phyloP scores from a whole-genome alignment of 1,284 basidiomycete species.

The Rhizopogon parksii region DNA sequence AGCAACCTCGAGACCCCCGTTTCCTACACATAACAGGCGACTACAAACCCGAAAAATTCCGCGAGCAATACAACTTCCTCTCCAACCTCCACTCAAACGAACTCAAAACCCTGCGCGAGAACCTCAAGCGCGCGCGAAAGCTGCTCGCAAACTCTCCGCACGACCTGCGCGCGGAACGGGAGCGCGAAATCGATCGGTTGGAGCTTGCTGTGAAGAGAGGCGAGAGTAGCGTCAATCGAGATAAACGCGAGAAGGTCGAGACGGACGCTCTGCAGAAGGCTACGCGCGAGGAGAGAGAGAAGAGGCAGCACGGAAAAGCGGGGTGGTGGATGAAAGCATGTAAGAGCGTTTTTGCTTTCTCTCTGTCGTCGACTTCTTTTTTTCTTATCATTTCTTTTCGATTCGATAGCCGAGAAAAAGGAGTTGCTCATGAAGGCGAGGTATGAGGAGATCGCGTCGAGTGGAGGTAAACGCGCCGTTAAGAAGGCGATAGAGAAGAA shows the following conservation, averaged over 20 bases:
- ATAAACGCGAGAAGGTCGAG: conserved; percentile 65
- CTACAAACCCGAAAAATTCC: conserved; percentile 64
- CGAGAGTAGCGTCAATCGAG: conserved; percentile 74
- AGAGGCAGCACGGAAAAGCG: conserved; percentile 70
- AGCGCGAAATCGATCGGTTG: conserved; percentile 65
- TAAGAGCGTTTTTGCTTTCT: conserved; percentile 30
- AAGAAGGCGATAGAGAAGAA: conserved; percentile 87
- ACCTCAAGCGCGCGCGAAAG: conserved; percentile 65
- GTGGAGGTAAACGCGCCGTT: conserved; percentile 74
- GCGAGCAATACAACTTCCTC: conserved; percentile 76
- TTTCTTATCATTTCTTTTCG: conserved; percentile 6
- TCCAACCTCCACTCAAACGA: conserved; percentile 64
- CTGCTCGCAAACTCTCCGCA: conserved; percentile 59
- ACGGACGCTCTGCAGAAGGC: conserved; percentile 54
- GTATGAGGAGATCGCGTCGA: conserved; percentile 68
- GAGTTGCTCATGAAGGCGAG: conserved; percentile 66
- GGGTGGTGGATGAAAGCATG: conserved; percentile 86
- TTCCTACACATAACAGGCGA: conserved; percentile 75
- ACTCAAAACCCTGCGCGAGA: conserved; percentile 57
- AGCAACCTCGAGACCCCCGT: conserved; percentile 85
- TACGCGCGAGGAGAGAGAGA: conserved; percentile 67
- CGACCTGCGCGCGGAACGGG: conserved; percentile 56
- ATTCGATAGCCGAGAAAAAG: conserved; percentile 57
- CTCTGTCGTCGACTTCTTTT: conserved; percentile 8
- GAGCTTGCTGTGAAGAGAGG: conserved; percentile 72